Evolutionary conservation across 495 filamentous ascomycete species (phyloP).

Genomic region (Letharia lupina): DNA sequence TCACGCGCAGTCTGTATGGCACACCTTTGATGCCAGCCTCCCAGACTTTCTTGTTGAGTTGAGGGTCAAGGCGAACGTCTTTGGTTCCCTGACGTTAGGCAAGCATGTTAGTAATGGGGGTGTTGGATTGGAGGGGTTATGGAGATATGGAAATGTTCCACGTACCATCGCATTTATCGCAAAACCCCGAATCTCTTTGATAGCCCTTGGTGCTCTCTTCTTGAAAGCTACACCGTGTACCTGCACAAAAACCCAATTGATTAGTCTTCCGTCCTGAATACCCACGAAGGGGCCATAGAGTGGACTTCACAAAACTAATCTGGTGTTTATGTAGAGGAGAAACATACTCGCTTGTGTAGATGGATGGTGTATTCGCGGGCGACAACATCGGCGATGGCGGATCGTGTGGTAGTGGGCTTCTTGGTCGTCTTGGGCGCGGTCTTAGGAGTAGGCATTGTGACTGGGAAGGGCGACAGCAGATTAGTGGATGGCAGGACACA

Average conservation of each 20-base stretch:
- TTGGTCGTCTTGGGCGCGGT: slow-evolving; percentile 21
- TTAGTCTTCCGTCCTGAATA: slow-evolving; percentile 54
- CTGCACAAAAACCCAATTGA: slow-evolving; percentile 45
- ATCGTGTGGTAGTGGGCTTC: slow-evolving; percentile 42
- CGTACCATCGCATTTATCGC: slow-evolving; percentile 92
- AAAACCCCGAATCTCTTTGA: slow-evolving; percentile 98
- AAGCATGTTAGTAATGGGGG: slow-evolving; percentile 9
- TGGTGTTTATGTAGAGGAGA: slow-evolving; percentile 22
- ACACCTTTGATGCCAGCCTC: slow-evolving; percentile 98
- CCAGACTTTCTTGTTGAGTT: slow-evolving; percentile 99
- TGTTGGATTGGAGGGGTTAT: background rate
- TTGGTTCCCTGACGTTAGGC: slow-evolving; percentile 68
- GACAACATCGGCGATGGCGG: slow-evolving; percentile 96
- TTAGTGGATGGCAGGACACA: background rate
- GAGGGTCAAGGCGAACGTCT: slow-evolving; percentile 95
- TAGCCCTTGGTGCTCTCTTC: slow-evolving; percentile 94
- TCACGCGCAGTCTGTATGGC: slow-evolving; percentile 88
- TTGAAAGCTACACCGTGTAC: slow-evolving; percentile 97
- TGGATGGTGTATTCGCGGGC: slow-evolving; percentile 99
- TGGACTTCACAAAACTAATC: slow-evolving; percentile 69
- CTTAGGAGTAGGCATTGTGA: slow-evolving; percentile 24
- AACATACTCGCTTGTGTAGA: slow-evolving; percentile 97
- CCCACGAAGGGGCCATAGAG: slow-evolving; percentile 43
- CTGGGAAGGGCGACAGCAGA: background rate
- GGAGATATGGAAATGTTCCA: slow-evolving; percentile 10